phyloP scores from a whole-genome alignment of 768 basidiomycete species.

The Mycena polygramma region DNA sequence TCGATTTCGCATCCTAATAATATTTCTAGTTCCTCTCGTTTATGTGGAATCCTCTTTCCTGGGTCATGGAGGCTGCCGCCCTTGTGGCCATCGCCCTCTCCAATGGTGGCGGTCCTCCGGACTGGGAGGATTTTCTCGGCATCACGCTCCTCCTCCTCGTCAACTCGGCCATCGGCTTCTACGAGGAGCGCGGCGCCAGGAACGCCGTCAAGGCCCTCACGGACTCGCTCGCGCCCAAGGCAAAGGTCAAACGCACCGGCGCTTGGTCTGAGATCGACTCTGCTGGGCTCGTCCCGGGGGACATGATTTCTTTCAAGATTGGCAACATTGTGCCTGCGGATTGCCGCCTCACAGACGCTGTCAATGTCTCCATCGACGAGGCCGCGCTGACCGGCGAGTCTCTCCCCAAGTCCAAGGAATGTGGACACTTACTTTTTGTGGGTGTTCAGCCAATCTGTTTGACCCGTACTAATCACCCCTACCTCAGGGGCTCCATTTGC shows the following conservation, averaged over 20 bases:
- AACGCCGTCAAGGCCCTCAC: conserved; percentile 99
- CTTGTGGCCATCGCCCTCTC: conserved; percentile 96
- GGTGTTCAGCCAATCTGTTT: conserved; percentile 49
- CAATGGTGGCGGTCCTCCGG: conserved; percentile 91
- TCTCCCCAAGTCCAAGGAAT: conserved; percentile 91
- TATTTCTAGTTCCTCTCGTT: conserved; percentile 83
- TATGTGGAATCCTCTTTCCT: conserved; percentile 99
- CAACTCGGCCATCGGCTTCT: conserved; percentile 98
- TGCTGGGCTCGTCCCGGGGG: conserved; percentile 90
- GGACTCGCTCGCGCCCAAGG: conserved; percentile 99
- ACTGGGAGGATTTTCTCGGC: conserved; percentile 98
- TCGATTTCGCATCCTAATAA: conserved; percentile 7
- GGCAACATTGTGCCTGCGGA: conserved; percentile 99
- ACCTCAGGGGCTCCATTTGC: conserved; percentile 89
- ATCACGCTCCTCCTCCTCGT: conserved; percentile 91
- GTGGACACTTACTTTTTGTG: conserved; percentile 98
- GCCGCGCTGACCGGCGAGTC: conserved; percentile 99
- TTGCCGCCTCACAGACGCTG: conserved; percentile 95
- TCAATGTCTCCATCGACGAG: conserved; percentile 99
- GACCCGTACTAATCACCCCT: conserved; percentile 17
- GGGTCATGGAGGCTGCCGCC: conserved; percentile 99
- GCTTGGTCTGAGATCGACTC: conserved; percentile 95
- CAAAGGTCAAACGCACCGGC: conserved; percentile 90
- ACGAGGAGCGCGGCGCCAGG: conserved; percentile 96
- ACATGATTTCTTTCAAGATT: conserved; percentile 98